Evolutionary conservation across 2,329 filamentous ascomycete genomes (phyloP).

Genomic region (Leptographium wingfieldii): DNA sequence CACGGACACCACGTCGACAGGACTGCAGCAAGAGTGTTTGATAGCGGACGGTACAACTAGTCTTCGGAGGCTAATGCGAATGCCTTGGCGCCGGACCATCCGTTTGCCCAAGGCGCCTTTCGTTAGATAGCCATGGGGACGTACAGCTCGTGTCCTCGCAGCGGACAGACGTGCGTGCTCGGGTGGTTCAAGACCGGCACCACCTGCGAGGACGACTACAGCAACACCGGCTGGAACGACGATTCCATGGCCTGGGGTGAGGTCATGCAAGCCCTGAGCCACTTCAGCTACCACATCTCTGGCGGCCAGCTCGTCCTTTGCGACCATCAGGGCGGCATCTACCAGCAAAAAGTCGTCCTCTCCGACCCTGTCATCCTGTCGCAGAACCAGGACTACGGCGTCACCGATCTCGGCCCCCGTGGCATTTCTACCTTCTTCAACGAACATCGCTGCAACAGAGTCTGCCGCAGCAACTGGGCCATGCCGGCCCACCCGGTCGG

Average conservation of each 20-base stretch:
- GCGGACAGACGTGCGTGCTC: conserved; percentile 20
- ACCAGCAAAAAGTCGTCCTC: conserved; percentile 22
- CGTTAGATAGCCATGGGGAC: conserved; percentile 17
- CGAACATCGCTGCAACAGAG: conserved; percentile 22
- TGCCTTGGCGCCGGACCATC: neutral
- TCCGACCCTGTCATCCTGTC: conserved; percentile 30
- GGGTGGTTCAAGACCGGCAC: conserved; percentile 27
- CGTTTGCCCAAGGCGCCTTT: conserved; percentile 16
- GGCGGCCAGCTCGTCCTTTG: conserved; percentile 26
- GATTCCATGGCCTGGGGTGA: conserved; percentile 18
- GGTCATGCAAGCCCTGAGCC: conserved; percentile 29
- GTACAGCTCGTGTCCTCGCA: conserved; percentile 19
- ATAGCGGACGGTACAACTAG: conserved; percentile 17
- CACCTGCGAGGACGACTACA: conserved; percentile 23
- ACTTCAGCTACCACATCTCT: conserved; percentile 28
- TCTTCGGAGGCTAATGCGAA: neutral
- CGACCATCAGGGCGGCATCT: conserved; percentile 29
- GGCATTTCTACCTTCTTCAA: conserved; percentile 28
- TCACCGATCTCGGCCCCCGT: conserved; percentile 24
- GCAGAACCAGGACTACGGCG: conserved; percentile 21
- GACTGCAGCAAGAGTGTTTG: conserved; percentile 1
- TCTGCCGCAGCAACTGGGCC: conserved; percentile 18
- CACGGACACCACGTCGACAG: conserved; percentile 11
- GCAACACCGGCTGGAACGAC: conserved; percentile 27
- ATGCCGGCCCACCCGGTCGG: conserved; percentile 5